Evolutionary conservation across 208 protist species (phyloP).

Genomic region (Porcisia deanei): DNA sequence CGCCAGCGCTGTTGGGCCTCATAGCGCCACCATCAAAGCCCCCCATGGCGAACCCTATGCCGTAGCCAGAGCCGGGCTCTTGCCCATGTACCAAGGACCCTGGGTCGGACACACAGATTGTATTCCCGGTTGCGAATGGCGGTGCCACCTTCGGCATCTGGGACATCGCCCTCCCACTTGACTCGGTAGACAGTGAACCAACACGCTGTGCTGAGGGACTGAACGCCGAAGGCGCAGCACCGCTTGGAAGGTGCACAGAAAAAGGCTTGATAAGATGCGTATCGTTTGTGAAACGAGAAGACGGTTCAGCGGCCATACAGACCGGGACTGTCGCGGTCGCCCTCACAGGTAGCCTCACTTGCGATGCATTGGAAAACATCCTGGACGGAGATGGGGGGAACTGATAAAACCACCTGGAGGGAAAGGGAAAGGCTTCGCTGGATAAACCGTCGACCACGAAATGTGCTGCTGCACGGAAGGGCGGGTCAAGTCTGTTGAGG

Average conservation of each 20-base stretch:
- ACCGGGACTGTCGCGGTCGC: not conserved
- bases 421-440: not conserved
- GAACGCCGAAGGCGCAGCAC: not conserved
- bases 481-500: not conserved
- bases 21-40: not conserved
- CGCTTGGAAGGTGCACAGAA: not conserved
- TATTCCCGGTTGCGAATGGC: not conserved
- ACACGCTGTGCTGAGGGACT: constrained; percentile 6
- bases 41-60: constrained; percentile 3
- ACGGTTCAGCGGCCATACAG: not conserved
- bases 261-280: not conserved
- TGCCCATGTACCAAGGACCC: not conserved
- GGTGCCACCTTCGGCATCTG: not conserved
- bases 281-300: not conserved
- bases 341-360: not conserved
- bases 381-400: not conserved
- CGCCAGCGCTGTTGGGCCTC: not conserved
- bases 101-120: not conserved
- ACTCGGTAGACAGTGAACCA: not conserved
- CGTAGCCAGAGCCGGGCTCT: constrained; percentile 15
- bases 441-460: not conserved
- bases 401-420: not conserved
- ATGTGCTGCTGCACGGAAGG: not conserved
- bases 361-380: not conserved
- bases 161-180: not conserved